Evolutionary conservation across 1,284 basidiomycete species (phyloP), one percentile per base, ranked within the genome.

Genomic region (Phellopilus nigrolimitatus): DNA sequence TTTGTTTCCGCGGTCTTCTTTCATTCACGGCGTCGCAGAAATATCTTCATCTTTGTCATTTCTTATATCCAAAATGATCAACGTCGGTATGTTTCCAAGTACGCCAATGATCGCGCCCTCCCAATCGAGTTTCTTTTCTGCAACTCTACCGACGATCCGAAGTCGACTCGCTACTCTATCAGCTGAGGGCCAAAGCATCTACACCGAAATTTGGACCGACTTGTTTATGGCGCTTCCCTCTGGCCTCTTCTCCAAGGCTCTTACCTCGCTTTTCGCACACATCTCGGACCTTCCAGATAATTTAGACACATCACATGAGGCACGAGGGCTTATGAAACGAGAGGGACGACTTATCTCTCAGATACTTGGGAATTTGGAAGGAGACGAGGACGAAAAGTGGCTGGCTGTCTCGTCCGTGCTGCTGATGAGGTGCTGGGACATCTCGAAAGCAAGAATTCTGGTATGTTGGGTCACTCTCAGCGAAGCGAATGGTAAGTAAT

Each of bases 91-190:
- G 2, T 86, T 92, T 54, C 80, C 81, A 4, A 58, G 73, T 0
- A 65, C 66, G 0, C 57, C 68, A 46, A 62, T 63, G 10, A 64
- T 48, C 24, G 30, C 39, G 3, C 75, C 74, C 43, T 81, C 75
- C 3, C 86, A 79, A 55, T 72, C 74, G 25, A 91, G 78, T 4
- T 93, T 82, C 70, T 91, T 79, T 65, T 64, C 62, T 39, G 70
- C 66, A 10, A 74, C 63, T 3, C 67, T 80, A 37, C 72, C 71
- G 7, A 66, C 60, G 28, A 76, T 88, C 36, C 76, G 77, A 25
- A 53, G 56, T 3, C 74, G 74, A 36, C 59, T 80, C 2, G 48
- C 51, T 5, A 43, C 46, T 27, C 28, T 46, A 4, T 47, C 57
- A 1, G 44, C 56, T 5, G 53, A 19, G 3, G 15, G 30, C 0